Conservation (phyloP, 768 basidiomycete genomes). For the Suillus hirtellus region DNA sequence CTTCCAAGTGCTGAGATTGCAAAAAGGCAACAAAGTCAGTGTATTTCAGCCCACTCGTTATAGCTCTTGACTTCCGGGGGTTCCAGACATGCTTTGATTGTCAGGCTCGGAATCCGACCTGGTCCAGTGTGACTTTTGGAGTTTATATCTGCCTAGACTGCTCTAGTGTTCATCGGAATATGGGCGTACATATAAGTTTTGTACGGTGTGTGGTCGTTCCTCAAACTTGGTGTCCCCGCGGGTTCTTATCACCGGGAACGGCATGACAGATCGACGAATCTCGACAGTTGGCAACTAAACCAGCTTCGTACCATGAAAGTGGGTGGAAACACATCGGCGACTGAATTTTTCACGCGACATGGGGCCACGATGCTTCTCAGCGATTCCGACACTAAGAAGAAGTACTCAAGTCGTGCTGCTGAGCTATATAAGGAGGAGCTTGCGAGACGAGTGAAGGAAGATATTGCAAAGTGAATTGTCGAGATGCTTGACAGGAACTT, state of each 20-base stretch:
- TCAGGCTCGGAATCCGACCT: conserved; percentile 92
- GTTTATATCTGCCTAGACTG: conserved; percentile 98
- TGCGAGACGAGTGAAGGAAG: conserved; percentile 75
- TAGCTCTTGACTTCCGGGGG: background rate
- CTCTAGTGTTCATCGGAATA: conserved; percentile 91
- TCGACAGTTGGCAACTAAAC: conserved; percentile 89
- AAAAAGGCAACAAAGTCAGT: conserved; percentile 87
- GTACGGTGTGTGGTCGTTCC: conserved; percentile 64
- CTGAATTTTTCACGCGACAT: conserved; percentile 88
- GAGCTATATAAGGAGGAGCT: conserved; percentile 94
- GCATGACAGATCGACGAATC: conserved; percentile 81
- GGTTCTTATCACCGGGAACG: conserved; percentile 16
- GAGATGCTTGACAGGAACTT: background rate
- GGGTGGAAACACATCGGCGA: conserved; percentile 85
- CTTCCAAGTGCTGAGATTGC: conserved; percentile 77
- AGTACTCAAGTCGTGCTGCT: conserved; percentile 83
- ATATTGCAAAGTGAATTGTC: conserved; percentile 57
- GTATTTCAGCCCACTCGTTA: background rate
- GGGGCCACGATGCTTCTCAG: conserved; percentile 71
- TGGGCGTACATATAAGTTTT: conserved; percentile 98
- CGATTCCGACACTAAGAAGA: conserved; percentile 81
- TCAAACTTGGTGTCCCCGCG: background rate
- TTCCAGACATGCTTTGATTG: conserved; percentile 90
- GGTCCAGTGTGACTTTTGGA: conserved; percentile 95
- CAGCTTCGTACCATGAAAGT: conserved; percentile 97